phyloP scores from a whole-genome alignment of 345 rosid species.

The Murraya koenigii region DNA sequence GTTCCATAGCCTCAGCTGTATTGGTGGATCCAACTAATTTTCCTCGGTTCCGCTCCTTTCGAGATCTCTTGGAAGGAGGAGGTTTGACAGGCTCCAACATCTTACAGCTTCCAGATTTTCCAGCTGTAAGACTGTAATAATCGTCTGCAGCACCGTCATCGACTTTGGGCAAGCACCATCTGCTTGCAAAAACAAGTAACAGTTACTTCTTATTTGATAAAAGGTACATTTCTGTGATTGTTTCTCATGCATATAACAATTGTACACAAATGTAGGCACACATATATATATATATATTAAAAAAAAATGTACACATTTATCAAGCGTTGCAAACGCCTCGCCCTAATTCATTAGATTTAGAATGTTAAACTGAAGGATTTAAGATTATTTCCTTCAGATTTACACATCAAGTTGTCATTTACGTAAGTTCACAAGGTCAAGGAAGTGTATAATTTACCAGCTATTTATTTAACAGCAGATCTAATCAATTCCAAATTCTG shows the following conservation, averaged over 20 bases:
- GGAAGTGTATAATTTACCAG: background rate
- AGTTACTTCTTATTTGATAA: constrained; percentile 5
- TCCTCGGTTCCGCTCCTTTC: constrained; percentile 69
- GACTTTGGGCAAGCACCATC: constrained; percentile 60
- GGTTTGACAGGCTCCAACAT: constrained; percentile 70
- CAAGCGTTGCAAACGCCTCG: background rate
- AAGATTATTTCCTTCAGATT: background rate
- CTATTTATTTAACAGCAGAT: background rate
- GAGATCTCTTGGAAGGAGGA: constrained; percentile 65
- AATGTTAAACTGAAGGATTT: background rate
- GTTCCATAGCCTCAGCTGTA: constrained; percentile 61
- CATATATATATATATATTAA: too few relatives aligned
- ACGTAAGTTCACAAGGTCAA: background rate
- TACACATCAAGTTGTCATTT: background rate
- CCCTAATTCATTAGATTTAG: background rate
- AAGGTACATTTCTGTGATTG: background rate
- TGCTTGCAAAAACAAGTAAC: constrained; percentile 30
- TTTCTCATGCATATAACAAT: background rate
- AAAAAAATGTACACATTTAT: background rate
- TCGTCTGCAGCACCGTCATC: constrained; percentile 67
- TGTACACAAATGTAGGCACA: background rate
- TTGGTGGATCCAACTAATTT: constrained; percentile 37
- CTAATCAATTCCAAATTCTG: background rate
- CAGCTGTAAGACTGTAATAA: constrained; percentile 60
- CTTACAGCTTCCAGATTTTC: constrained; percentile 61